Evolutionary conservation across 1,284 basidiomycete species (phyloP), one percentile per base, ranked within the genome.

Genomic region (Sanghuangporus weigelae): DNA sequence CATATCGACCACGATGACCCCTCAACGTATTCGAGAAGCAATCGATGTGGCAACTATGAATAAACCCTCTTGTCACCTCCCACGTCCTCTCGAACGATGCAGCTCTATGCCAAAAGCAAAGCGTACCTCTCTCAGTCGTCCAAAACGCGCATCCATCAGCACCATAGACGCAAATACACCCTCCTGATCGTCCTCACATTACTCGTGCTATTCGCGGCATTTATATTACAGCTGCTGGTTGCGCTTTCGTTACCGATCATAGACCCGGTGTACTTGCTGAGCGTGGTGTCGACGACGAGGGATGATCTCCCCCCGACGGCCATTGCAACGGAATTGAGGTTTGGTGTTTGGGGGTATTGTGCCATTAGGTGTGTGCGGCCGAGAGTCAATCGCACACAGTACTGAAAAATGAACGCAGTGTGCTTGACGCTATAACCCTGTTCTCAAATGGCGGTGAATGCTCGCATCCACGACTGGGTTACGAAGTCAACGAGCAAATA

Each of bases 291-390:
- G 3, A 75, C 72, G 2, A 63, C 74, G 6, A 68, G 72, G 2
- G 68, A 72, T 11, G 67, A 66, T 39, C 71, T 74, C 54, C 78
- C 79, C 3, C 67, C 71, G 36, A 84, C 85, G 5, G 79, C 78
- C 67, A 72, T 84, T n/a, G 85, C 83, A 6, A 87, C 84, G 2
- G 77, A 80, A 66, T 72, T 91, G 23, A 78, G 82, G 39, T 90
- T 91, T 67, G 89, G 89, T 1, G 85, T 90, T 5, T 92, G 89
- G 89, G 89, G 89, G 1, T 77, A 86, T 49, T 92, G 89, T 73
- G 83, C 84, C 0, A 77, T 75, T 10, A 82, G 80, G 86, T 82
- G 50, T 50, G 71, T 62, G 44, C n/a, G 5, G 26, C 26, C 23
- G 19, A 35, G n/a, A 54, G 31, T 23, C 5, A 58, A 38, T 64